Evolutionary conservation across 2,329 filamentous ascomycete genomes (phyloP).

Genomic region (Fusarium kyushuense): DNA sequence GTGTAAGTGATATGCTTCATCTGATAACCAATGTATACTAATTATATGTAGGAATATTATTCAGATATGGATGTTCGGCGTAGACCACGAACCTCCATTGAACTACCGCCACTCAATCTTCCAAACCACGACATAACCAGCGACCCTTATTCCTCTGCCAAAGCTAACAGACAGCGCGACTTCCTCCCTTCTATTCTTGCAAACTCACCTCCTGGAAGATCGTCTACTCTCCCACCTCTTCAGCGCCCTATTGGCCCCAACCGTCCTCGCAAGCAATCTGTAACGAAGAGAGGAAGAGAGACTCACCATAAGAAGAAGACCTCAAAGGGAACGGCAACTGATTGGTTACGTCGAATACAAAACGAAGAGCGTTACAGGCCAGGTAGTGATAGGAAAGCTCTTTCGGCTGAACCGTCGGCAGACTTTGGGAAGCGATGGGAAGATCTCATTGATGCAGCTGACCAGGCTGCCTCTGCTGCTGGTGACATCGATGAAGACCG

Average conservation of each 20-base stretch:
- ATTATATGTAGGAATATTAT: slow-evolving; percentile 68
- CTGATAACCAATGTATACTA: slow-evolving; percentile 44
- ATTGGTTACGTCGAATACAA: slow-evolving; percentile 70
- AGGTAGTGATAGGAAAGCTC: slow-evolving; percentile 80
- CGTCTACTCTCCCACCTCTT: slow-evolving; percentile 87
- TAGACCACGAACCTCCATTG: slow-evolving; percentile 75
- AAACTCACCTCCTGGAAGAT: slow-evolving; percentile 86
- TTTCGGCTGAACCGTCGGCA: slow-evolving; percentile 85
- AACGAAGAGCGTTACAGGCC: slow-evolving; percentile 74
- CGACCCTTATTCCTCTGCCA: slow-evolving; percentile 75
- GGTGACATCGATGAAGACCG: slow-evolving; percentile 92
- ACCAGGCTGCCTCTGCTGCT: slow-evolving; percentile 80
- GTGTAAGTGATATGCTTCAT: slow-evolving; percentile 64
- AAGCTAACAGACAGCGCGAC: slow-evolving; percentile 73
- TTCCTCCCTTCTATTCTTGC: slow-evolving; percentile 85
- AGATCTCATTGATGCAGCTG: slow-evolving; percentile 91
- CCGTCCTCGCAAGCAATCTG: slow-evolving; percentile 85
- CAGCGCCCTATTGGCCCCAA: slow-evolving; percentile 78
- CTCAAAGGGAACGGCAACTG: slow-evolving; percentile 76
- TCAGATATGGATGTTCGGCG: slow-evolving; percentile 76
- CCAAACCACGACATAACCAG: slow-evolving; percentile 73
- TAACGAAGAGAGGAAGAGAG: slow-evolving; percentile 81
- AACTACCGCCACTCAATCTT: slow-evolving; percentile 76
- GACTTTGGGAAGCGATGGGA: slow-evolving; percentile 94
- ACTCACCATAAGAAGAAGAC: slow-evolving; percentile 84